A percentile compares a stretch with the other conserved stretches of the same genome.
Conservation (phyloP, 352 stramenopile genomes). For the Pythium graminicola region DNA sequence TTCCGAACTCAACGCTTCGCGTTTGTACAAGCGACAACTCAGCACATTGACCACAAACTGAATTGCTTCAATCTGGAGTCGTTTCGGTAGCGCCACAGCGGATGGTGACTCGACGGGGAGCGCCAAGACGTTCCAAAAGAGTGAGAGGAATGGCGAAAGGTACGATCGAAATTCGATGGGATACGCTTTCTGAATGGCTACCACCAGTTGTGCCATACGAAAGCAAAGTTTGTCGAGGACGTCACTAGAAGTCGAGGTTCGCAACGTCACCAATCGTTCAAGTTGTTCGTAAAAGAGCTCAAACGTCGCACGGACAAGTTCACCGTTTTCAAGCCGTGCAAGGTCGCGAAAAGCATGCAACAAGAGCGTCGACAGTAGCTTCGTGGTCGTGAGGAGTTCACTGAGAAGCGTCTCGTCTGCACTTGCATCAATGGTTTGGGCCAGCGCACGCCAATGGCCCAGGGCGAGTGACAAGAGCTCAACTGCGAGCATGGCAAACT, state of each 20-base stretch:
- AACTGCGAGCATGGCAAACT: slow-evolving; percentile 67
- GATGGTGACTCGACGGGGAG: slow-evolving; percentile 12
- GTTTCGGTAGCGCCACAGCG: slow-evolving; percentile 2
- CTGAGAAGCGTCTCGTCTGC: slow-evolving; percentile 24
- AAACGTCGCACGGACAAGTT: slow-evolving; percentile 51
- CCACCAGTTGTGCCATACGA: slow-evolving; percentile 53
- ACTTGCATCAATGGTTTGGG: slow-evolving; percentile 7
- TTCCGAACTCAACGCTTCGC: slow-evolving; percentile 39
- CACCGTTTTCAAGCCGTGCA: slow-evolving; percentile 38
- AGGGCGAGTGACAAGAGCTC: slow-evolving; percentile 53
- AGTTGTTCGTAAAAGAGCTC: slow-evolving; percentile 68
- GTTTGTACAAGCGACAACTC: slow-evolving; percentile 77
- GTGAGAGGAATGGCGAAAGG: slow-evolving; percentile 47
- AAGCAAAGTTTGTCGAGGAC: slow-evolving; percentile 62
- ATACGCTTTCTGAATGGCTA: slow-evolving; percentile 71
- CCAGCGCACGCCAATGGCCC: slow-evolving; percentile 42
- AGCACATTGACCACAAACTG: slow-evolving; percentile 80
- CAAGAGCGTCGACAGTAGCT: slow-evolving; percentile 63
- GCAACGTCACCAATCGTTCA: slow-evolving; percentile 48
- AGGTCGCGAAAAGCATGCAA: slow-evolving; percentile 69
- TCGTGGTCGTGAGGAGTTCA: slow-evolving; percentile 50
- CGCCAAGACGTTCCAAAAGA: slow-evolving; percentile 60
- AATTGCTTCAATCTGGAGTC: slow-evolving; percentile 65
- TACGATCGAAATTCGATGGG: slow-evolving; percentile 81
- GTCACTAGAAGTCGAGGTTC: not conserved